Evolutionary conservation across 139 green algal species (phyloP).

Genomic region (Raphidocelis subcapitata): DNA sequence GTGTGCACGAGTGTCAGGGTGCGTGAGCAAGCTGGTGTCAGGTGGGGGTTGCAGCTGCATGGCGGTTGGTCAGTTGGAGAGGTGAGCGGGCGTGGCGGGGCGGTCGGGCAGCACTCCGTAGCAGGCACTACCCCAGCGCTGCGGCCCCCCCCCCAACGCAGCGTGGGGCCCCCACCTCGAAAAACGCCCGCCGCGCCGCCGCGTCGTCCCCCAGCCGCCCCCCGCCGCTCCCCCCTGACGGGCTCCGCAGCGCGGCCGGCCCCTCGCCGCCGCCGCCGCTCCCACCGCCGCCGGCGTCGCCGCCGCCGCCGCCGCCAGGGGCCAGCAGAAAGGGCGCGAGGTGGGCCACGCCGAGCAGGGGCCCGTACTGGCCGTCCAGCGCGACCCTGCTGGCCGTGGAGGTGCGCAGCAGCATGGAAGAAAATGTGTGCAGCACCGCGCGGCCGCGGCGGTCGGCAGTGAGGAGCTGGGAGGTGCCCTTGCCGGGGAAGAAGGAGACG

Average conservation of each 20-base stretch:
- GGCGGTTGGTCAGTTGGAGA: no score
- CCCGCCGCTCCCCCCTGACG: no score
- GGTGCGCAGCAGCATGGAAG: slow-evolving; percentile 31
- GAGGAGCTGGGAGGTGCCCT: slow-evolving; percentile 21
- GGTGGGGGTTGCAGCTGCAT: no score
- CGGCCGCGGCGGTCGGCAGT: slow-evolving; percentile 29
- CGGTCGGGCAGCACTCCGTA: no score
- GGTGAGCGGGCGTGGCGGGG: no score
- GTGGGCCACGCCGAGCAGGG: slow-evolving; percentile 35
- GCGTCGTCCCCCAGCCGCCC: no score
- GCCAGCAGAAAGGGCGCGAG: slow-evolving; percentile 36
- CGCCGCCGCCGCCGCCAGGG: not conserved
- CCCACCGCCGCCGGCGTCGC: not conserved
- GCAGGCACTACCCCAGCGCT: no score
- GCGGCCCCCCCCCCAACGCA: no score
- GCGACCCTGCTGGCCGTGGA: slow-evolving; percentile 28
- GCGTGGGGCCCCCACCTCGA: no score
- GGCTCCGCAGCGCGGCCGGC: no score
- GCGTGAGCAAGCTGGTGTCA: no score
- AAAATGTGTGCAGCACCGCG: slow-evolving; percentile 32
- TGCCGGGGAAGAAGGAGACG: slow-evolving; percentile 41
- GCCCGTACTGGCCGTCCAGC: slow-evolving; percentile 18
- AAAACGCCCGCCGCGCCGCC: no score
- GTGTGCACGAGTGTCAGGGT: not conserved
- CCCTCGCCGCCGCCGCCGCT: not conserved